Conservation (phyloP, 2,329 filamentous ascomycete genomes). For the Pseudogymnoascus sp. region DNA sequence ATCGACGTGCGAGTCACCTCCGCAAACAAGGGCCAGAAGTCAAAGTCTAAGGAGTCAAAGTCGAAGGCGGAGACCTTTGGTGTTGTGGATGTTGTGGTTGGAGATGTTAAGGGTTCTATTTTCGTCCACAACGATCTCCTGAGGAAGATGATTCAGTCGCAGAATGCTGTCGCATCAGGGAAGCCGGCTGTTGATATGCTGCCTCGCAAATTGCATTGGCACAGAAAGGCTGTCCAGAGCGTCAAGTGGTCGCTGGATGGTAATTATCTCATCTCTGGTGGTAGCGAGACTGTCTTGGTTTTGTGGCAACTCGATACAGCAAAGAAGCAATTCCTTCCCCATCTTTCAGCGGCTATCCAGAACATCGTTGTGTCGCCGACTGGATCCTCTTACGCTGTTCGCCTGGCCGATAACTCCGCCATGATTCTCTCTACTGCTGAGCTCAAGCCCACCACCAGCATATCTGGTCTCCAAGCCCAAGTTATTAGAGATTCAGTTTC, state of each 20-base stretch:
- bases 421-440: constrained; percentile 89
- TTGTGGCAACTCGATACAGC: constrained; percentile 91
- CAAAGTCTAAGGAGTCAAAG: constrained; percentile 24
- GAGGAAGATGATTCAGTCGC: constrained; percentile 46
- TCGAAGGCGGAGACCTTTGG: constrained; percentile 29
- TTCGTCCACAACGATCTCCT: constrained; percentile 76
- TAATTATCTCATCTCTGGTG: constrained; percentile 94
- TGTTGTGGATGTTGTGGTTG: constrained; percentile 69
- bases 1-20: constrained; percentile 53
- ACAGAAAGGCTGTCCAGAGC: constrained; percentile 73
- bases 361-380: constrained; percentile 74
- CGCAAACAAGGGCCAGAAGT: constrained; percentile 24
- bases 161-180: constrained; percentile 23
- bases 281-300: constrained; percentile 80
- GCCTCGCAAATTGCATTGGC: constrained; percentile 78
- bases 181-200: constrained; percentile 31
- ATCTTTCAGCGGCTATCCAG: constrained; percentile 79
- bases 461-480: constrained; percentile 72
- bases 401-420: constrained; percentile 84
- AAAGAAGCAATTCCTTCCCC: constrained; percentile 77
- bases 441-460: constrained; percentile 74
- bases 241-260: constrained; percentile 92
- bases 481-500: constrained; percentile 45
- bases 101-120: constrained; percentile 69
- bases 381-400: constrained; percentile 76